phyloP scores from a whole-genome alignment of 768 basidiomycete species.

The Strobilomyces echinocephalus region DNA sequence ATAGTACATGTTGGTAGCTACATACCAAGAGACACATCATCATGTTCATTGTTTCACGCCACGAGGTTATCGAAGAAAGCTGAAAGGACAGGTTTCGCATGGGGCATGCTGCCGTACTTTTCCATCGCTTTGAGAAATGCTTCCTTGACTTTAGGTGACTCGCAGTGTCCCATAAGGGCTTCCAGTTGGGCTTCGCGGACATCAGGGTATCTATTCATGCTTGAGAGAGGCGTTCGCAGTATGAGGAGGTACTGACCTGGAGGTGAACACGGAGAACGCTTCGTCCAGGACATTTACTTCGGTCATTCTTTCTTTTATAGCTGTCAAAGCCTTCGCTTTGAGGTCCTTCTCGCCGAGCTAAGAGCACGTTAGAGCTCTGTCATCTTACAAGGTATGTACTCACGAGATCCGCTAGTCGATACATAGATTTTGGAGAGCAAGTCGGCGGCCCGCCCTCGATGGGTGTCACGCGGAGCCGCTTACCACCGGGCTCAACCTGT shows the following conservation, averaged over 20 bases:
- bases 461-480: not conserved
- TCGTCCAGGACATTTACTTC: slow-evolving; percentile 22
- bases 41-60: not conserved
- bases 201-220: slow-evolving; percentile 11
- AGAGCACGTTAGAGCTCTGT: not conserved
- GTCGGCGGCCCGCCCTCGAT: slow-evolving; percentile 2
- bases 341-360: slow-evolving; percentile 19
- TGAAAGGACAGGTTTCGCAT: slow-evolving; percentile 10
- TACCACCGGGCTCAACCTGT: slow-evolving; percentile 3
- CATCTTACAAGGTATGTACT: not conserved
- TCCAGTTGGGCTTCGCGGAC: slow-evolving; percentile 18
- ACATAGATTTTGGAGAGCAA: slow-evolving; percentile 38
- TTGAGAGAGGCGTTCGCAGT: not conserved
- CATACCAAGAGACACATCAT: not conserved
- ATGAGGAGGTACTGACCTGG: slow-evolving; percentile 10
- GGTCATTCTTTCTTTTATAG: slow-evolving; percentile 15
- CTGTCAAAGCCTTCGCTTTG: slow-evolving; percentile 14
- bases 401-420: slow-evolving; percentile 32
- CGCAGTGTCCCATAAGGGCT: slow-evolving; percentile 6
- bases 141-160: slow-evolving; percentile 12
- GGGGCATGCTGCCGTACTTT: slow-evolving; percentile 1
- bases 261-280: slow-evolving; percentile 25
- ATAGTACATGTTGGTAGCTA: not conserved
- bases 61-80: slow-evolving; percentile 15
- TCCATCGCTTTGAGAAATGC: slow-evolving; percentile 9